Evolutionary conservation across 306 rosid genomes (phyloP).

Genomic region (Argentina anserina): DNA sequence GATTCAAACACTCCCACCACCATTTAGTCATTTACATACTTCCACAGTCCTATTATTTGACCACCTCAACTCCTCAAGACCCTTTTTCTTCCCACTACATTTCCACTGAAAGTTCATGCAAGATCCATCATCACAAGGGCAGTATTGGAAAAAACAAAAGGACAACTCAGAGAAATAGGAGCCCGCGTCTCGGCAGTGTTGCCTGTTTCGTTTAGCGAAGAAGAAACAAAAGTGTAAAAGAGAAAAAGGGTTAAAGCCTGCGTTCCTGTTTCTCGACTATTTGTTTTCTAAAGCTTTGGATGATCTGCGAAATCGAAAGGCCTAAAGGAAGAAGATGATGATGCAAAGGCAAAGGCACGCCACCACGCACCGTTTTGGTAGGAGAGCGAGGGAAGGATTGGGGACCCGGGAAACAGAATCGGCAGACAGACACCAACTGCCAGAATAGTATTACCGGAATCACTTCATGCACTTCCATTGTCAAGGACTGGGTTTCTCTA

Average conservation of each 20-base stretch:
- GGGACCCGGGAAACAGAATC: background rate
- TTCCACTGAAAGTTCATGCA: background rate
- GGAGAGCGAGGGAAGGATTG: background rate
- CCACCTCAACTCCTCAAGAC: background rate
- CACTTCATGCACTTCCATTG: background rate
- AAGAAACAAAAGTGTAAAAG: background rate
- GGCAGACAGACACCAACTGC: constrained; percentile 3
- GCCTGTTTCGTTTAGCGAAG: background rate
- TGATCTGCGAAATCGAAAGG: background rate
- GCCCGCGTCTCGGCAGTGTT: background rate
- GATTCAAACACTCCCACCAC: constrained; percentile 25
- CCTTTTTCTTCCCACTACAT: background rate
- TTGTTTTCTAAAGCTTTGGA: background rate
- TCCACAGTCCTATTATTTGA: constrained; percentile 20
- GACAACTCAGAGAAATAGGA: background rate
- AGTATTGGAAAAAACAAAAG: background rate
- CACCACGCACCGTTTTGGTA: constrained; percentile 14
- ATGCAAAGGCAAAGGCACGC: constrained; percentile 35
- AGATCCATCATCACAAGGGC: background rate
- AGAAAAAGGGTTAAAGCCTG: constrained; percentile 15
- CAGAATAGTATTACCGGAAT: background rate
- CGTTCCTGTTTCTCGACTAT: background rate
- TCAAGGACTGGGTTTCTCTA: background rate
- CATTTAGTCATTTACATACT: background rate
- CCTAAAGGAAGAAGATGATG: constrained; percentile 28